Base-by-base conservation (phyloP, 179 eudicot genomes). In the Patellifolia procumbens region DNA sequence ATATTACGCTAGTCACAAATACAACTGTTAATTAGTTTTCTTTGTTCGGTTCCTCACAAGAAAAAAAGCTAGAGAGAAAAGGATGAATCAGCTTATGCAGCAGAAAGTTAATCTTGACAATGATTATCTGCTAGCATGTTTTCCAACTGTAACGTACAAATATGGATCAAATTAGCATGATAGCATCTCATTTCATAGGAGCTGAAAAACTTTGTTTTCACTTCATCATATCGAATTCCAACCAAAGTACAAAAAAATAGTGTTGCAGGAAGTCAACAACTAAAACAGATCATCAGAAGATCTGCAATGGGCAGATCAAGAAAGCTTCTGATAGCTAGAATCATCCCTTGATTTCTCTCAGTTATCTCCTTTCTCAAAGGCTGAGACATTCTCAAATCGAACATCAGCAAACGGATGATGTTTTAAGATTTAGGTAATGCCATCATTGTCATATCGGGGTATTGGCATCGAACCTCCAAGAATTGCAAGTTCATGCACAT, bases 371-470 rank as follows among this genome's bases (percentile, higher is more conserved):
- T 9, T 39, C 29, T 3, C 11, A 34, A 43, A 66, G 51, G 49
- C 22, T 16, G 71, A 45, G 71, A 45, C 53, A 67, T 42, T 7
- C 34, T 67, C 52, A 42, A 67, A n/a, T n/a, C n/a, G n/a, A n/a
- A n/a, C 20, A 26, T 48, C 52, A 16, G 9, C 71, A 22, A 39
- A 67, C 32, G 45, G 71, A 43, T 67, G 15, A 67, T 42, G 70
- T 66, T 66, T 66, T n/a, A 17, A 63, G 68, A 34, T 34, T 63
- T 67, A 26, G 45, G 51, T n/a, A 69, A 46, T 17, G 35, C 72
- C 24, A 68, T 45, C 34, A 26, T 26, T 4, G n/a, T 68, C 24
- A 26, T 29, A 28, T 16, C 56, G 37, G 46, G 22, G 51, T 68
- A 10, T 28, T 49, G 59, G 73, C 43, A 49, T 69, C 26, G 34